These are phyloP conservation scores for Pseudophaeomoniella oleicola DNA, from an alignment of 2,329 filamentous ascomycete genomes.

Conservation along the genomic window DNA sequence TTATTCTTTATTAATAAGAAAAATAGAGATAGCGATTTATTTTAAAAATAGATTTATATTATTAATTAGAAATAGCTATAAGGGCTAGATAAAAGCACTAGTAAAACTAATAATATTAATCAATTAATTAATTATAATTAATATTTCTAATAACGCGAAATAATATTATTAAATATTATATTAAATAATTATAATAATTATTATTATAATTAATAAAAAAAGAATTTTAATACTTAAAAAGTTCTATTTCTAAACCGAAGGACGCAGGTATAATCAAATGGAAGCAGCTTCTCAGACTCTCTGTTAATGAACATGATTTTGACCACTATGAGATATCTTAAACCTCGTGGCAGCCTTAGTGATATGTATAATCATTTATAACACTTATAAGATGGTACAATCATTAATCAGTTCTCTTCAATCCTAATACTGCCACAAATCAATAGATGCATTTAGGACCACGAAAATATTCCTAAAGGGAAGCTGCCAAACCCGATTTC, in stretches of 20 bases:
- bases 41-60: too few relatives aligned
- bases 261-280: background rate
- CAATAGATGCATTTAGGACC: background rate
- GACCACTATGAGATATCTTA: too few relatives aligned
- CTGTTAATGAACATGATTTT: background rate
- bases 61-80: too few relatives aligned
- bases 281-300: background rate
- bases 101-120: background rate
- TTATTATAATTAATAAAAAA: background rate
- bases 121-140: background rate
- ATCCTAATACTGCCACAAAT: background rate
- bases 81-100: too few relatives aligned
- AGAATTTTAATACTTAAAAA: background rate
- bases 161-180: background rate
- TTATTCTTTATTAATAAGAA: background rate
- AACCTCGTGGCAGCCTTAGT: too few relatives aligned
- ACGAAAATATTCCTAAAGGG: background rate
- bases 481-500: background rate
- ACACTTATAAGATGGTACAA: background rate
- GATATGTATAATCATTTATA: background rate
- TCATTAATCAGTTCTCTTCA: background rate
- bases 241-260: background rate
- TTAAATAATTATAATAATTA: background rate
- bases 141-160: background rate
- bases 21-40: too few relatives aligned